A percentile compares a stretch with the other conserved stretches of the same genome.
These are phyloP conservation scores for Pichia sp. DNA, from an alignment of 1,139 yeast species.

Conservation along the genomic window DNA sequence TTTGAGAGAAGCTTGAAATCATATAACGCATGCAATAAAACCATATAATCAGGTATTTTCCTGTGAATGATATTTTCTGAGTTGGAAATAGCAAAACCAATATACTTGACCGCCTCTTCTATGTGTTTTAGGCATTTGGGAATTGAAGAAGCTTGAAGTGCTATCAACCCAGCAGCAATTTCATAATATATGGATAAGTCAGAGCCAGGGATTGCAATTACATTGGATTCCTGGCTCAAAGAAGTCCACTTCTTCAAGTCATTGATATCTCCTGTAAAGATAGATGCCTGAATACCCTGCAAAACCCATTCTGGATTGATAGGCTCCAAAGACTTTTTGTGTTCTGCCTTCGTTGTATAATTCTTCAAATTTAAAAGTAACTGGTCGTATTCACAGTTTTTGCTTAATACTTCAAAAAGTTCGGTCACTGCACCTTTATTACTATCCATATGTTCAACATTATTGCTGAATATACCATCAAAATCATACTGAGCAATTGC, in stretches of 20 bases:
- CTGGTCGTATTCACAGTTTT: slow-evolving; percentile 56
- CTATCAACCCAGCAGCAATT: slow-evolving; percentile 57
- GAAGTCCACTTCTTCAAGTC: slow-evolving; percentile 57
- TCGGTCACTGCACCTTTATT: slow-evolving; percentile 36
- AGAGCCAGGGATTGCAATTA: slow-evolving; percentile 41
- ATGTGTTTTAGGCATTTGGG: slow-evolving; percentile 39
- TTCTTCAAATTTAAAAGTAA: slow-evolving; percentile 30
- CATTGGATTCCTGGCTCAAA: slow-evolving; percentile 37
- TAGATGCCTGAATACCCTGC: slow-evolving; percentile 72
- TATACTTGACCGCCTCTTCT: slow-evolving; percentile 47
- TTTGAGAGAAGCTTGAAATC: slow-evolving; percentile 47
- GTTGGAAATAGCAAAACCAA: slow-evolving; percentile 61
- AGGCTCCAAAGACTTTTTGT: neutral
- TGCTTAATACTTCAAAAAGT: slow-evolving; percentile 50
- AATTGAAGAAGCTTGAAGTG: slow-evolving; percentile 37
- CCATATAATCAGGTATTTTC: slow-evolving; percentile 37
- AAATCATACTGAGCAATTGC: slow-evolving; percentile 44
- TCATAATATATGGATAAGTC: slow-evolving; percentile 58
- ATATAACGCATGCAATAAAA: slow-evolving; percentile 65
- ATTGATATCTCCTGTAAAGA: slow-evolving; percentile 54
- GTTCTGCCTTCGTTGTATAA: slow-evolving; percentile 16
- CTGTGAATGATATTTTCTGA: slow-evolving; percentile 55
- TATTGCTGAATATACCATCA: slow-evolving; percentile 20
- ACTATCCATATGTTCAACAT: neutral
- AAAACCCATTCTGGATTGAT: slow-evolving; percentile 49